These are phyloP conservation scores for Marchantia polymorpha DNA, from an alignment of 225 moss, liverwort and hornwort species.

Conservation along the genomic window DNA sequence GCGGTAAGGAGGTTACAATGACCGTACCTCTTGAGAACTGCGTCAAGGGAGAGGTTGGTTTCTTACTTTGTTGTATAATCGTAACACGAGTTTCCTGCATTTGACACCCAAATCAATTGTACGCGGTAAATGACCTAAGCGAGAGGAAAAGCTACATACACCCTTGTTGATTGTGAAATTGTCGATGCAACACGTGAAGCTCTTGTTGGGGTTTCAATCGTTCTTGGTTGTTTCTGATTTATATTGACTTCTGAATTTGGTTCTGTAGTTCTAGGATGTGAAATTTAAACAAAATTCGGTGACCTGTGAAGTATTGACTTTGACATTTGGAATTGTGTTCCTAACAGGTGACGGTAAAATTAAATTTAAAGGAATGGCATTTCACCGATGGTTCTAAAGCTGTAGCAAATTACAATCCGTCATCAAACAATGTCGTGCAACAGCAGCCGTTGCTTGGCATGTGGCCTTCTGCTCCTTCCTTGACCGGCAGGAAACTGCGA, in stretches of 20 bases:
- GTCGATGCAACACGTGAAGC: no score
- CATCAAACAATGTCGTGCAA: conserved; percentile 20
- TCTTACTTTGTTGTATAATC: background rate
- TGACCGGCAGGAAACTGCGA: conserved; percentile 73
- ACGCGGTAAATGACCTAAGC: no score
- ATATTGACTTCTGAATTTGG: no score
- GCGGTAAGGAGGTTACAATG: conserved; percentile 78
- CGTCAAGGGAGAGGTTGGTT: conserved; percentile 69
- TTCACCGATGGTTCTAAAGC: conserved; percentile 94
- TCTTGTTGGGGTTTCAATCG: no score
- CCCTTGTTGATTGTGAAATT: no score
- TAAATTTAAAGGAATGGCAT: conserved; percentile 89
- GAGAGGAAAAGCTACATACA: no score
- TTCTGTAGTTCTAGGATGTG: background rate
- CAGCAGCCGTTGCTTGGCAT: conserved; percentile 55
- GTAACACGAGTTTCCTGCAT: conserved; percentile 27
- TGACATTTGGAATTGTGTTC: background rate
- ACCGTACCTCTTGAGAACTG: conserved; percentile 79
- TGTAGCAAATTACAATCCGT: conserved; percentile 69
- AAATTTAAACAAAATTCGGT: background rate
- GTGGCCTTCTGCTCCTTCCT: conserved; percentile 53
- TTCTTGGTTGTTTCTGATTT: no score
- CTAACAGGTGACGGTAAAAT: conserved; percentile 69
- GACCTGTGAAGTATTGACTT: background rate
- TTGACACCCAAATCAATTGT: background rate